Evolutionary conservation across 2,329 filamentous ascomycete species (phyloP).

Genomic region (Sporothrix inflata): DNA sequence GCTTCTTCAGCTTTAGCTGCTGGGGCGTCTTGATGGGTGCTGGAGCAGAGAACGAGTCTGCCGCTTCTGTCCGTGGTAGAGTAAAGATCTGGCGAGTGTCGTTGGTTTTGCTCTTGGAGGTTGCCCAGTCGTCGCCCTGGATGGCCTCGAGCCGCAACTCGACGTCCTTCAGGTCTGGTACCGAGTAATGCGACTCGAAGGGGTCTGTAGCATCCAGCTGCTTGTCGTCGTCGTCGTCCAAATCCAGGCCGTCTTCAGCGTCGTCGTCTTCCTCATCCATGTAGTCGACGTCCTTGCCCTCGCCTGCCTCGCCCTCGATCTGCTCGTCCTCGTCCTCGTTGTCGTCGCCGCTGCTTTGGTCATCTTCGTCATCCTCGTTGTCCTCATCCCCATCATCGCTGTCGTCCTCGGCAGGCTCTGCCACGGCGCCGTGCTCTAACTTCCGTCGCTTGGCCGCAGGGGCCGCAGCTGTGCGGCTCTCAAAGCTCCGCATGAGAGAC

Average conservation of each 20-base stretch:
- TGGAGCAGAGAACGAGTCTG: conserved; percentile 41
- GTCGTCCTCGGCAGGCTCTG: neutral
- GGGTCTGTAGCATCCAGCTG: conserved; percentile 60
- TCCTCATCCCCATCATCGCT: neutral
- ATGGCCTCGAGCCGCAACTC: conserved; percentile 56
- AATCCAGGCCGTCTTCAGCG: conserved; percentile 39
- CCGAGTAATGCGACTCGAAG: conserved; percentile 79
- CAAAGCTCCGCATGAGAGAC: conserved; percentile 61
- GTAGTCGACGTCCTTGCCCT: conserved; percentile 37
- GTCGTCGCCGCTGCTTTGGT: conserved; percentile 39
- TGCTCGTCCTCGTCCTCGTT: neutral
- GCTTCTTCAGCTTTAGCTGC: conserved; percentile 69
- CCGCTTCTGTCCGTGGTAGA: conserved; percentile 48
- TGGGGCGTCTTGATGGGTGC: conserved; percentile 46
- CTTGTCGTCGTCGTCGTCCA: conserved; percentile 51
- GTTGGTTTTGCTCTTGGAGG: conserved; percentile 51
- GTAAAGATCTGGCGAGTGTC: conserved; percentile 53
- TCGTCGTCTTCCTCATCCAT: conserved; percentile 51
- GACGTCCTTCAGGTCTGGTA: conserved; percentile 64
- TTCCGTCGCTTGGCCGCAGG: conserved; percentile 60
- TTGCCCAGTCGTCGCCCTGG: conserved; percentile 55
- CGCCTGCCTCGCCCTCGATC: conserved; percentile 10
- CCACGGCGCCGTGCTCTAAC: conserved; percentile 46
- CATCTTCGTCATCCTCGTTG: conserved; percentile 21
- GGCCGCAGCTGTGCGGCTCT: conserved; percentile 48